These are phyloP conservation scores for Saccharomyces uvarum DNA, from an alignment of 1,139 yeast species.

Conservation along the genomic window DNA sequence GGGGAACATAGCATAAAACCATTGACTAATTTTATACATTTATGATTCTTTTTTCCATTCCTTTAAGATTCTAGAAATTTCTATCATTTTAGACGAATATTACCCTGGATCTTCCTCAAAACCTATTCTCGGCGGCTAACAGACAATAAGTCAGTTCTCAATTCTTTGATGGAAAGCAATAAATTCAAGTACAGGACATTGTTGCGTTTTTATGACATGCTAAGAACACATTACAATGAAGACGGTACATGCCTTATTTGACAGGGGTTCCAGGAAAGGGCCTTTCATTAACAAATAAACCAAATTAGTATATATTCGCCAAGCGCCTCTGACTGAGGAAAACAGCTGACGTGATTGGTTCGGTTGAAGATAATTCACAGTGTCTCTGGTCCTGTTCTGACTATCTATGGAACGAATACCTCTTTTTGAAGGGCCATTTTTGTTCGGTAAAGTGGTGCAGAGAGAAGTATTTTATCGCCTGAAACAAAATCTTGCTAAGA, in stretches of 20 bases:
- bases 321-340: too few relatives aligned
- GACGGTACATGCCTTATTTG: too few relatives aligned
- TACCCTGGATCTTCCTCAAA: background rate
- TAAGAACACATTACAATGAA: too few relatives aligned
- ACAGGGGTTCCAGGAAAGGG: too few relatives aligned
- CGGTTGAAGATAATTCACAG: too few relatives aligned
- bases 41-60: conserved; percentile 3
- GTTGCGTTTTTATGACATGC: background rate
- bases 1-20: background rate
- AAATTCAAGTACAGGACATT: background rate
- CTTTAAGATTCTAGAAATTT: conserved; percentile 11
- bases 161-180: background rate
- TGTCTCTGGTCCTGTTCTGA: too few relatives aligned
- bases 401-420: too few relatives aligned
- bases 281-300: too few relatives aligned
- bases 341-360: too few relatives aligned
- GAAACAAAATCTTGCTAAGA: background rate
- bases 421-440: too few relatives aligned
- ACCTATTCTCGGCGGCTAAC: background rate
- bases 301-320: too few relatives aligned
- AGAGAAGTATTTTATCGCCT: background rate
- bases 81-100: conserved; percentile 7
- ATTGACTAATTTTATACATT: conserved; percentile 1
- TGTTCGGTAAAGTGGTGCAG: background rate
- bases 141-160: background rate